Conservation (phyloP, 192 early-diverging fungal genomes). For the Haplosporangium gracile region DNA sequence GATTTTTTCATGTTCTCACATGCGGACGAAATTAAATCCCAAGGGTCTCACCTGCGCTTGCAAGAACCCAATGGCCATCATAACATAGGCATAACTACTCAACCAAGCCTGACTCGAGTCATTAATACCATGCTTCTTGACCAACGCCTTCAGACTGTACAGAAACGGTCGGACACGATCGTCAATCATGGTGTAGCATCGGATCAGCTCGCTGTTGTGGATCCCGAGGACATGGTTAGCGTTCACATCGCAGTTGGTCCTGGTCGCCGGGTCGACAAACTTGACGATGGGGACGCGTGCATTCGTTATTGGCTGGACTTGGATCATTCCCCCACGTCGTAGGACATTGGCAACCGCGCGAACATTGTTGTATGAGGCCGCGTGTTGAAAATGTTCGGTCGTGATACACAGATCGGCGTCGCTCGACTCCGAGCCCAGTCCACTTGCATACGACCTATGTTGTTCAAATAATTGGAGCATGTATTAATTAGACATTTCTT, state of each 20-base stretch:
- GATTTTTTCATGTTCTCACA: background rate
- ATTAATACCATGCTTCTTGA: constrained; percentile 53
- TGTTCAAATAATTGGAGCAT: background rate
- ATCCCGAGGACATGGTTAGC: constrained; percentile 51
- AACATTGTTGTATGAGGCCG: constrained; percentile 28
- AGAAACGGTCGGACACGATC: constrained; percentile 53
- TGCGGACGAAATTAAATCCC: background rate
- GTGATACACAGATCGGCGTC: constrained; percentile 52
- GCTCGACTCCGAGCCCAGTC: constrained; percentile 43
- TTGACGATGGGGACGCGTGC: constrained; percentile 59
- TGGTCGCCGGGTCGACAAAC: constrained; percentile 45
- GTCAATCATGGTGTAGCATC: constrained; percentile 55
- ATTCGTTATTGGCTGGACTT: constrained; percentile 30
- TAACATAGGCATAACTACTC: constrained; percentile 56
- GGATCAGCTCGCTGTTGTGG: constrained; percentile 56
- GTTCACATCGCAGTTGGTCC: constrained; percentile 56
- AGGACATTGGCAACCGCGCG: constrained; percentile 23
- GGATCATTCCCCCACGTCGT: constrained; percentile 45
- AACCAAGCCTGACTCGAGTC: constrained; percentile 44
- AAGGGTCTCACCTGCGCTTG: constrained; percentile 33
- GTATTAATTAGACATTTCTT: background rate
- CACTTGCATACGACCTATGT: constrained; percentile 39
- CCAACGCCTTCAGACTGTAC: constrained; percentile 45
- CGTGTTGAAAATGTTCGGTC: constrained; percentile 12
- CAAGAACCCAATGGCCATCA: constrained; percentile 50